phyloP scores from a whole-genome alignment of 805 yeast species.

The Starmerella stigmatis region DNA sequence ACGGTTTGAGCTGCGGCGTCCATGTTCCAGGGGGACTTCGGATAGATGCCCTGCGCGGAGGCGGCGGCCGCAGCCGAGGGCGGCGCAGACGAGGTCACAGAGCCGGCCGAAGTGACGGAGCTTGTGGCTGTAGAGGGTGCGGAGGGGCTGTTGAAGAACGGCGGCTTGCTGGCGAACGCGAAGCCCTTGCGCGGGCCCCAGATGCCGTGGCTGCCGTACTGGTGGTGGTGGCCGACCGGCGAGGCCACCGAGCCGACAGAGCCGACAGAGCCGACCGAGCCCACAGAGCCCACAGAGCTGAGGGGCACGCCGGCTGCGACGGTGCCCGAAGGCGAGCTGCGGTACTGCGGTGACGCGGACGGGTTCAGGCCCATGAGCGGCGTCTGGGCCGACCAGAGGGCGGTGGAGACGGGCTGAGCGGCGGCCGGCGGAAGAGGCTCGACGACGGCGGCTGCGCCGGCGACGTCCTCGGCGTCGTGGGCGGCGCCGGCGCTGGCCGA shows the following conservation, averaged over 20 bases:
- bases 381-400: constrained; percentile 4
- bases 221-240: too few relatives aligned
- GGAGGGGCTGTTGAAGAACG: constrained; percentile 3
- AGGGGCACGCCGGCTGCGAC: not conserved
- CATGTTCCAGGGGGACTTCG: constrained; percentile 9
- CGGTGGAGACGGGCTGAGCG: not conserved
- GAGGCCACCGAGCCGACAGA: constrained; percentile 6
- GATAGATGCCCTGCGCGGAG: constrained; percentile 1
- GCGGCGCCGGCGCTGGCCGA: constrained; percentile 16
- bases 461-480: constrained; percentile 5
- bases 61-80: constrained; percentile 6
- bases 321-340: constrained; percentile 7
- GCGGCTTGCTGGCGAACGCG: constrained; percentile 7
- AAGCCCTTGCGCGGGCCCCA: constrained; percentile 23
- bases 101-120: constrained; percentile 1
- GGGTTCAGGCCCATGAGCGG: constrained; percentile 12
- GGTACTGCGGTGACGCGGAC: constrained; percentile 12
- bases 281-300: constrained; percentile 1
- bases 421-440: constrained; percentile 2
- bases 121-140: constrained; percentile 3
- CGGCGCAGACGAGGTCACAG: constrained; percentile 5
- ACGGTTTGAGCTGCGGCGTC: not conserved
- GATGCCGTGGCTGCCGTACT: constrained; percentile 19
- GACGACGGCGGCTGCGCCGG: constrained; percentile 2
- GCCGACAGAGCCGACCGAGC: not conserved